Percentiles rank a stretch among this genome's conserved stretches.
Evolutionary conservation across 2,329 filamentous ascomycete genomes (phyloP).

Genomic region (Aquanectria penicillioides): DNA sequence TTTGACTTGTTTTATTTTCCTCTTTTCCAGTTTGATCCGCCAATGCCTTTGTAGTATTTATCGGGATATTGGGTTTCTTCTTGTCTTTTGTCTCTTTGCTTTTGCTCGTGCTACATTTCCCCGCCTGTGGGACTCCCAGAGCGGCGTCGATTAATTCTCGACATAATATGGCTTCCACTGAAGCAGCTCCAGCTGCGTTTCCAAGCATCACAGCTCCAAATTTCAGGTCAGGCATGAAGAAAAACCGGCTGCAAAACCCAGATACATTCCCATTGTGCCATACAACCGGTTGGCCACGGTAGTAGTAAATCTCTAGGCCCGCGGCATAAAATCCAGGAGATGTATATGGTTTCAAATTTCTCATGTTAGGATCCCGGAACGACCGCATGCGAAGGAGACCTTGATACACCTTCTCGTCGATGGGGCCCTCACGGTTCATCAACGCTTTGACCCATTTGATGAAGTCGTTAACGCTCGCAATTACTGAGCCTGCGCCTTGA

Average conservation of each 20-base stretch:
- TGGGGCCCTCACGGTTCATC: conserved; percentile 34
- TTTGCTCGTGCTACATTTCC: neutral
- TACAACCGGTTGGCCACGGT: conserved; percentile 34
- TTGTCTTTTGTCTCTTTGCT: neutral
- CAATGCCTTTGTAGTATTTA: neutral
- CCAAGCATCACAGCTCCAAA: conserved; percentile 41
- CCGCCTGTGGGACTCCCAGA: neutral
- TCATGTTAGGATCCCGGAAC: conserved; percentile 22
- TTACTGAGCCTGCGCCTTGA: conserved; percentile 43
- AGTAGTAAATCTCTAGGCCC: conserved; percentile 37
- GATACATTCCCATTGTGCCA: conserved; percentile 39
- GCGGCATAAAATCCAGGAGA: conserved; percentile 31
- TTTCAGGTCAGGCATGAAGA: conserved; percentile 39
- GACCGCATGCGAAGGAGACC: conserved; percentile 34
- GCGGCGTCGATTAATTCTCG: conserved; percentile 35
- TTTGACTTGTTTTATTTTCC: too few relatives aligned
- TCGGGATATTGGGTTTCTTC: neutral
- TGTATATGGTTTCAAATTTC: conserved; percentile 16
- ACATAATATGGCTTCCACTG: conserved; percentile 29
- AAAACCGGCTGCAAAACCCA: conserved; percentile 39
- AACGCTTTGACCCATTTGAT: conserved; percentile 43
- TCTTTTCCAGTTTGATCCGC: accelerated
- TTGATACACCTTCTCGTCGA: conserved; percentile 37
- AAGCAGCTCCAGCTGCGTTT: conserved; percentile 32
- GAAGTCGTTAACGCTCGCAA: conserved; percentile 43